Evolutionary conservation across 2,329 filamentous ascomycete species (phyloP).

Genomic region (Emergomyces africanus): DNA sequence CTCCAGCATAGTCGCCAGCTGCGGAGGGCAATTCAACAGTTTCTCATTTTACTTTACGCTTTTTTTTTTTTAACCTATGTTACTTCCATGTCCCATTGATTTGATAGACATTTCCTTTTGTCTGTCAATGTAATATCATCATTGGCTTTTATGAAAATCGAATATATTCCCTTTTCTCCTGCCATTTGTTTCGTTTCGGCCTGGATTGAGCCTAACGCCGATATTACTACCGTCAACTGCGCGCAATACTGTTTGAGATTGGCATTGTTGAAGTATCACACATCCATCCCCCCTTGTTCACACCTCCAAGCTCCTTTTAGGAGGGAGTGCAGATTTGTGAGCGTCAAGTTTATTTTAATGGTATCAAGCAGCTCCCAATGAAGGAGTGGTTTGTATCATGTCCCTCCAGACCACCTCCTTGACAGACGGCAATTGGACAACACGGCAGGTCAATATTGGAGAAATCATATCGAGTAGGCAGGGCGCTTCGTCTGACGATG

Average conservation of each 20-base stretch:
- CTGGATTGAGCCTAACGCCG: background rate
- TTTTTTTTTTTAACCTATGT: background rate
- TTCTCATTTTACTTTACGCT: background rate
- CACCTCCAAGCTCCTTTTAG: background rate
- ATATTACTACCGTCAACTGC: background rate
- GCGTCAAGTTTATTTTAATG: background rate
- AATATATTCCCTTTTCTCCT: too few species aligned
- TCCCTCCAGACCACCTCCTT: constrained; percentile 12
- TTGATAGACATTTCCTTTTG: background rate
- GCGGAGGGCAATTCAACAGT: background rate
- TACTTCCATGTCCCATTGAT: too few species aligned
- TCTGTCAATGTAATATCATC: background rate
- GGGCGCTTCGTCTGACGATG: constrained; percentile 6
- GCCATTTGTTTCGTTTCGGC: background rate
- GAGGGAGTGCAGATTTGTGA: background rate
- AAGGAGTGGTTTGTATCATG: constrained; percentile 5
- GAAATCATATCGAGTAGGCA: constrained; percentile 10
- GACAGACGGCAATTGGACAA: constrained; percentile 10
- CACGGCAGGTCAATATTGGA: constrained; percentile 9
- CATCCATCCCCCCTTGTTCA: background rate
- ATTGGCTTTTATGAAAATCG: background rate
- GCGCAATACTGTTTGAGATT: background rate
- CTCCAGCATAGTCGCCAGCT: background rate
- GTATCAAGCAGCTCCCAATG: background rate
- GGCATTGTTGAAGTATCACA: background rate